These are phyloP conservation scores for Vinca minor DNA, from an alignment of 257 asterid species.

Conservation along the genomic window DNA sequence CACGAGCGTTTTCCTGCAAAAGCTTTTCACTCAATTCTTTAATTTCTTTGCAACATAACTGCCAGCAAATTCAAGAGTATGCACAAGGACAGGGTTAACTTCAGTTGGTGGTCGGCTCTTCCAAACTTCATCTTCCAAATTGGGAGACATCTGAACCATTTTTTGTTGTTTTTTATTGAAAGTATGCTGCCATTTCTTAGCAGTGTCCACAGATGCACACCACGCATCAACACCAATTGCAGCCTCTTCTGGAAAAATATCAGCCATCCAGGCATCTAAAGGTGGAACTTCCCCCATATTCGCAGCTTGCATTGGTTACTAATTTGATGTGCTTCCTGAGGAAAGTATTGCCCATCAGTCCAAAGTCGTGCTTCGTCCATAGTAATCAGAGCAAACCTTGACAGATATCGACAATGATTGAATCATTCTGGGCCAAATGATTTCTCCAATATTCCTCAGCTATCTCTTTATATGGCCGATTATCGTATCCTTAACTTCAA, in stretches of 20 bases:
- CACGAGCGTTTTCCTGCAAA: constrained; percentile 52
- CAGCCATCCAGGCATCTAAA: constrained; percentile 81
- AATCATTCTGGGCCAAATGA: too few relatives aligned
- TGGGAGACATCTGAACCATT: constrained; percentile 52
- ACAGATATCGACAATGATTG: too few relatives aligned
- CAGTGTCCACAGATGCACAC: constrained; percentile 91
- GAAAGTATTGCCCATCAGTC: constrained; percentile 94
- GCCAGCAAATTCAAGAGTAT: constrained; percentile 75
- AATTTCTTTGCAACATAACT: constrained; percentile 70
- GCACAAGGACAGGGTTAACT: constrained; percentile 61
- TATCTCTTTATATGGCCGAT: too few relatives aligned
- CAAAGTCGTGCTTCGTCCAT: constrained; percentile 74
- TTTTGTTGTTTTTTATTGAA: constrained; percentile 70
- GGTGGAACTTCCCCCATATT: constrained; percentile 67
- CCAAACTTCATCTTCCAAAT: constrained; percentile 95
- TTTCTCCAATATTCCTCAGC: too few relatives aligned
- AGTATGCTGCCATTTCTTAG: constrained; percentile 72
- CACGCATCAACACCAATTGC: constrained; percentile 86
- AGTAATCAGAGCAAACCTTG: constrained; percentile 83
- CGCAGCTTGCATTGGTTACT: constrained; percentile 92
- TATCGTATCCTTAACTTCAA: too few relatives aligned
- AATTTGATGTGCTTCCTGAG: constrained; percentile 84
- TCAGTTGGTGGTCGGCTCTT: constrained; percentile 57
- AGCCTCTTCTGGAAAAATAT: constrained; percentile 69
- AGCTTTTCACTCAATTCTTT: constrained; percentile 75